phyloP scores from a whole-genome alignment of 768 basidiomycete genomes.

The Suillus sp. region DNA sequence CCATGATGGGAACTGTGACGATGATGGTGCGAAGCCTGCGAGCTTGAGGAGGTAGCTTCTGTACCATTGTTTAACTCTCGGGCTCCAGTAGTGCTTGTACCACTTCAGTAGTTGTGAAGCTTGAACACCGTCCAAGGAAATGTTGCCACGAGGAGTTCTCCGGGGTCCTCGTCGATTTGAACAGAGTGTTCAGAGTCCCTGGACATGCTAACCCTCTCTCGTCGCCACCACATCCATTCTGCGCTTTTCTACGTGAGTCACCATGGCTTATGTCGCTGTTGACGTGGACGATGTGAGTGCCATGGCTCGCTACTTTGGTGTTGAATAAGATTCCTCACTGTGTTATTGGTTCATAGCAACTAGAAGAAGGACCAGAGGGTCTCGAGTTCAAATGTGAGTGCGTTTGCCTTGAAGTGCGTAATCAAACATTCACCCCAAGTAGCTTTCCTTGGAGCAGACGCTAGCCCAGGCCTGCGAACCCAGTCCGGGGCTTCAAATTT shows the following conservation, averaged over 20 bases:
- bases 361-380: conserved; percentile 69
- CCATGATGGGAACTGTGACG: conserved; percentile 64
- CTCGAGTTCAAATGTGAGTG: conserved; percentile 71
- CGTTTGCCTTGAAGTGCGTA: background rate
- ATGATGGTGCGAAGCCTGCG: conserved; percentile 56
- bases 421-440: conserved; percentile 10
- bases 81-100: background rate
- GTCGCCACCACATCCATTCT: no score
- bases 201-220: background rate
- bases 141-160: background rate
- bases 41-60: conserved; percentile 46
- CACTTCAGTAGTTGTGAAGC: background rate
- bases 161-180: background rate
- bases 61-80: conserved; percentile 21
- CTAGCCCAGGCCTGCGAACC: conserved; percentile 27
- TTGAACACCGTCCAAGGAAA: background rate
- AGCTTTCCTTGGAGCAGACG: conserved; percentile 62
- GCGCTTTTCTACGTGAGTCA: background rate
- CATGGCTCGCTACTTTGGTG: background rate
- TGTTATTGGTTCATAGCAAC: conserved; percentile 36
- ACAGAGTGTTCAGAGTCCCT: conserved; percentile 3
- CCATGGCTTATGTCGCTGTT: conserved; percentile 73
- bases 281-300: conserved; percentile 66
- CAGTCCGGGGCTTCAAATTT: conserved; percentile 38
- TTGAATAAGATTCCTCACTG: background rate